Conservation (phyloP, 192 early-diverging fungal genomes). For the Coemansia sp. region DNA sequence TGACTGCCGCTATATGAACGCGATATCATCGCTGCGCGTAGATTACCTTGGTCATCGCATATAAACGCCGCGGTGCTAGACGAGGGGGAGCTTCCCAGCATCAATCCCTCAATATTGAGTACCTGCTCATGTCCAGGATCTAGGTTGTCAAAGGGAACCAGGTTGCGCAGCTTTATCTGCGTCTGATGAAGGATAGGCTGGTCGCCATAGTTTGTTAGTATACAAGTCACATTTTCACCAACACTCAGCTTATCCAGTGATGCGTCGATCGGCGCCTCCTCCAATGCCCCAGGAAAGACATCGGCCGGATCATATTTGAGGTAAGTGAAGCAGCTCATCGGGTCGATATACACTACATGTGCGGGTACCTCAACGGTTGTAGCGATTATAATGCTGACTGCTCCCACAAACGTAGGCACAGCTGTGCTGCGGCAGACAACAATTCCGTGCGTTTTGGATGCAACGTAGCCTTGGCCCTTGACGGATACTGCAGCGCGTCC, state of each 20-base stretch:
- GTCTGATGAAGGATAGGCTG: neutral
- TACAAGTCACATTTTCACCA: neutral
- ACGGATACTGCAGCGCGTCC: constrained; percentile 9
- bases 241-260: neutral
- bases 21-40: neutral
- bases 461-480: constrained; percentile 59
- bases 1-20: neutral
- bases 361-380: constrained; percentile 79
- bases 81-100: neutral
- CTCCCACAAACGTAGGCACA: constrained; percentile 74
- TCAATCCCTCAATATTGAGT: constrained; percentile 3
- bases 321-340: constrained; percentile 41
- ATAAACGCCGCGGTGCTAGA: neutral
- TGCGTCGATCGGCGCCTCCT: neutral
- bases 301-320: neutral
- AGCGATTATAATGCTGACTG: constrained; percentile 76
- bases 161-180: constrained; percentile 2
- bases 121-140: constrained; percentile 3
- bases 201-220: neutral
- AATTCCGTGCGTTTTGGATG: constrained; percentile 69
- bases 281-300: neutral
- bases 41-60: constrained; percentile 1
- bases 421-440: constrained; percentile 73
- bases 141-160: neutral
- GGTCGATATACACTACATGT: constrained; percentile 70